Evolutionary conservation across 345 rosid genomes (phyloP).

Genomic region (Syzygium grande): DNA sequence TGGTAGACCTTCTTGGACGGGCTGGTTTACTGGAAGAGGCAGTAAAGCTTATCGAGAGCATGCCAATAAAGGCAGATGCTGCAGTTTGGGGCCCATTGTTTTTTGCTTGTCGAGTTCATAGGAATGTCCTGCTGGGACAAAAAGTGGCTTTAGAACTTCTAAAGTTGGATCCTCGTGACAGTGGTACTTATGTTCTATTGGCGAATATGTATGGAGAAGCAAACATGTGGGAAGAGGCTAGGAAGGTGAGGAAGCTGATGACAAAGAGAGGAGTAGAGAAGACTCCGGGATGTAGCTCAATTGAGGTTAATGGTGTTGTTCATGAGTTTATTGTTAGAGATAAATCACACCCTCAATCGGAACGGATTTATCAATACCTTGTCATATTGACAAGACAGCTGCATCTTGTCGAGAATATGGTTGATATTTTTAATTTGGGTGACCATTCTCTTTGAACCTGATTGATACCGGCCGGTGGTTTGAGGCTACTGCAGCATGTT

Average conservation of each 20-base stretch:
- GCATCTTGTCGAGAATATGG: constrained; percentile 11
- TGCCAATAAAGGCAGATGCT: constrained; percentile 73
- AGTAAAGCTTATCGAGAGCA: constrained; percentile 47
- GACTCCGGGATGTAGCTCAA: constrained; percentile 73
- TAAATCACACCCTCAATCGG: constrained; percentile 43
- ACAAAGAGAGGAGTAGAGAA: constrained; percentile 63
- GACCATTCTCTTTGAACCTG: constrained; percentile 1
- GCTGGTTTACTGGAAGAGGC: constrained; percentile 80
- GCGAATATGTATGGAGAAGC: constrained; percentile 72
- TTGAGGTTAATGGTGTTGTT: constrained; percentile 55
- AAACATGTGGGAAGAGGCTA: constrained; percentile 65
- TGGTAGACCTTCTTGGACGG: constrained; percentile 87
- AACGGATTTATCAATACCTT: constrained; percentile 50
- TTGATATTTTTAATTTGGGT: background rate
- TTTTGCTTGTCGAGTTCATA: constrained; percentile 67
- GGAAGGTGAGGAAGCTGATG: constrained; percentile 59
- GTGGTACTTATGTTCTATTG: constrained; percentile 75
- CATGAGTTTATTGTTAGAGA: constrained; percentile 69
- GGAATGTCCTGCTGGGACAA: constrained; percentile 55
- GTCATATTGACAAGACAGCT: constrained; percentile 32
- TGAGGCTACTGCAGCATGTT: background rate
- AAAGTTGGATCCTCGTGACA: constrained; percentile 68
- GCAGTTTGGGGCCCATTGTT: constrained; percentile 79
- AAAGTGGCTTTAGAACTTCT: constrained; percentile 70
- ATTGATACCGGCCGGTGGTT: background rate